phyloP scores from a whole-genome alignment of 805 yeast genomes.

The Kregervanrija pseudodelftensis region DNA sequence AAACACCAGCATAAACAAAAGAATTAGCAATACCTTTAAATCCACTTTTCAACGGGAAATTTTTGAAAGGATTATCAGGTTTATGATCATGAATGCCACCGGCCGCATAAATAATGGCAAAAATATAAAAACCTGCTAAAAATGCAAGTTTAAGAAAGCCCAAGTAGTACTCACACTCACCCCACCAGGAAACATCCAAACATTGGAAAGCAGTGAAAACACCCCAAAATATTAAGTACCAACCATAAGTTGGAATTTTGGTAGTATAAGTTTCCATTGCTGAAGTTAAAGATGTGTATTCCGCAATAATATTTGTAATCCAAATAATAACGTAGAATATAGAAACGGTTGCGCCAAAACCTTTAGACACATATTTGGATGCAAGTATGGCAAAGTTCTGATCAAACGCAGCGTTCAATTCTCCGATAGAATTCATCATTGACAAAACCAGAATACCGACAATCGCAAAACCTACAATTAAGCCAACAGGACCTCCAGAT shows the following conservation, averaged over 20 bases:
- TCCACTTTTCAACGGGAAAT: conserved; percentile 22
- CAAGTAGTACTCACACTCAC: conserved; percentile 49
- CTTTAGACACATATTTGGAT: conserved; percentile 43
- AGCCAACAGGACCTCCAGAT: conserved; percentile 47
- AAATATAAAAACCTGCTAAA: conserved; percentile 42
- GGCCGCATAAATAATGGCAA: conserved; percentile 38
- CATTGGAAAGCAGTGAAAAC: conserved; percentile 44
- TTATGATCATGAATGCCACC: conserved; percentile 33
- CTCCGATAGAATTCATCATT: conserved; percentile 52
- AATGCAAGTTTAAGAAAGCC: conserved; percentile 44
- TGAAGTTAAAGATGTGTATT: conserved; percentile 46
- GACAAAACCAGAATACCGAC: conserved; percentile 46
- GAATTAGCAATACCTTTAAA: conserved; percentile 22
- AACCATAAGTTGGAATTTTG: conserved; percentile 47
- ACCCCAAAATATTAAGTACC: conserved; percentile 46
- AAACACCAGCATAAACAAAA: conserved; percentile 18
- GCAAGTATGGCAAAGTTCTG: conserved; percentile 48
- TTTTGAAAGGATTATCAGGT: conserved; percentile 32
- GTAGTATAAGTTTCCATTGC: conserved; percentile 45
- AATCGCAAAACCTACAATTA: conserved; percentile 41
- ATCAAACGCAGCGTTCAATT: conserved; percentile 46
- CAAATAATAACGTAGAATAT: conserved; percentile 48
- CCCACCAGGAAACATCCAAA: conserved; percentile 46
- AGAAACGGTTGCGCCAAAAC: conserved; percentile 52
- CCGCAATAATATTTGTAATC: conserved; percentile 49